Base-by-base conservation (phyloP, 805 yeast species). In the Starmerella scarabaei region DNA sequence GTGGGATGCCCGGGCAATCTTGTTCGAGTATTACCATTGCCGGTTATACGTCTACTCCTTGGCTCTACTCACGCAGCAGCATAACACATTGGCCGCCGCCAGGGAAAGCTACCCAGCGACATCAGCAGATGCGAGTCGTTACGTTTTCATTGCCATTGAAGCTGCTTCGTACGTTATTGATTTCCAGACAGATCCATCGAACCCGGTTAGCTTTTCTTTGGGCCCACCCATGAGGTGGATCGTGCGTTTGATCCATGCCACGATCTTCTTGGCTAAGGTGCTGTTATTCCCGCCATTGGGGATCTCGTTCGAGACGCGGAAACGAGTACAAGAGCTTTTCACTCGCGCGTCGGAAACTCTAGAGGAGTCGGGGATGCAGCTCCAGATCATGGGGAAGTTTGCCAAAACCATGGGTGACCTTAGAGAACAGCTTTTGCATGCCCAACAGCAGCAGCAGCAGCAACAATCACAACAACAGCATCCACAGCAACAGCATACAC, bases 221-320 rank as follows among this genome's bases (percentile, higher is more conserved):
- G 83, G 85, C 77, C 95, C 97, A 23, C 44, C 47, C 1, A 85
- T 84, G n/a, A 65, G 94, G 47, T 85, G 95, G 94, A 76, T 80
- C 5, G 79, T 82, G 0, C 67, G 94, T 38, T 75, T 84, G 21
- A 85, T 86, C 17, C 73, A 88, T 51, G 82, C 95, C 0, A 84
- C 84, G 11, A 91, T 94, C 2, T 86, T 85, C 56, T 70, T 88
- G 38, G 91, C 88, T 12, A 88, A 86, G 59, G 81, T 93, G 53
- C 75, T 82, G 21, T 44, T 59, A 29, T 44, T 59, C 28, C 49
- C 41, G 7, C 23, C 37, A 18, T 7, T 35, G 3, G 8, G 14
- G 5, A 30, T 29, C 17, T 21, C 37, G 11, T 15, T 30, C 2
- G 34, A 38, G 12, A 19, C 24, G 21, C 17, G 24, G 16, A 27